A percentile compares a stretch with the other conserved stretches of the same genome.
Evolutionary conservation across 2,329 filamentous ascomycete genomes (phyloP).

Genomic region (Phialemoniopsis sp.): DNA sequence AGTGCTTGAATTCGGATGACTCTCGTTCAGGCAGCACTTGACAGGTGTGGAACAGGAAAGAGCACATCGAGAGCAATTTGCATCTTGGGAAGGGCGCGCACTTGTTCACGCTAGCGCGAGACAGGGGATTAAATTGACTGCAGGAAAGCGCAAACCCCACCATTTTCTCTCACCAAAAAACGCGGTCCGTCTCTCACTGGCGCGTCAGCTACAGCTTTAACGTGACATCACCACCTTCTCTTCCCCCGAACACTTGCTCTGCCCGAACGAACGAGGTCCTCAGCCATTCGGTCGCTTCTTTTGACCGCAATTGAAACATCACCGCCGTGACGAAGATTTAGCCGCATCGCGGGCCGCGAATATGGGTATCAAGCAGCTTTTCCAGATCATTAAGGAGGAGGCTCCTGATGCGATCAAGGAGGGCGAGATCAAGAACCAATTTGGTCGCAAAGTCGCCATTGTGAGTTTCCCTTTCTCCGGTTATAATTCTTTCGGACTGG

Average conservation of each 20-base stretch:
- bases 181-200: not conserved
- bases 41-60: no score
- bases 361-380: slow-evolving; percentile 70
- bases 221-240: not conserved
- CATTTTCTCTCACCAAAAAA: not conserved
- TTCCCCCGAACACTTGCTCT: not conserved
- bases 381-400: slow-evolving; percentile 82
- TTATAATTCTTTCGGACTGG: no score
- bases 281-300: not conserved
- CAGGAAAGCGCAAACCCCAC: no score
- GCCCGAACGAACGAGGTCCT: not conserved
- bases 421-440: slow-evolving; percentile 98
- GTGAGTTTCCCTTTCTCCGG: slow-evolving; percentile 46
- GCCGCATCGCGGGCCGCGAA: slow-evolving; percentile 13
- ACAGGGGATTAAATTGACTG: no score
- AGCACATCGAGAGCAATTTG: no score
- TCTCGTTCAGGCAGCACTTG: no score
- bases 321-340: not conserved
- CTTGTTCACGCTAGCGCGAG: no score
- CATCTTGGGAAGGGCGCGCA: no score
- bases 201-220: no score
- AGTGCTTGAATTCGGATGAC: no score
- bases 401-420: slow-evolving; percentile 94
- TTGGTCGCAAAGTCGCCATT: slow-evolving; percentile 96
- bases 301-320: not conserved